Evolutionary conservation across 176 grass and related monocot genomes (phyloP).

Genomic region (Zea mays): DNA sequence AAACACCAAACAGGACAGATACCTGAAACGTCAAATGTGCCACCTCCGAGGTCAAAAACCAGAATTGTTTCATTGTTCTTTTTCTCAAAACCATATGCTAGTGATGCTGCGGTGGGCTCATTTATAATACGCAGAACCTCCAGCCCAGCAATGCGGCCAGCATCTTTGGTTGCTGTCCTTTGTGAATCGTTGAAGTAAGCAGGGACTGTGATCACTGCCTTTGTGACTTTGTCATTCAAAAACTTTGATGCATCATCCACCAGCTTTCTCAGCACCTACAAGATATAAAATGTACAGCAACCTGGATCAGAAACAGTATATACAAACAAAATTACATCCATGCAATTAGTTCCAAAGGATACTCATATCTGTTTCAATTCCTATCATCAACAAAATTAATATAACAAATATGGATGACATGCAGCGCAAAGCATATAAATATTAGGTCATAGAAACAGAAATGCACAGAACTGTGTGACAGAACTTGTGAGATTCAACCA

Average conservation of each 20-base stretch:
- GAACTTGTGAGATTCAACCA: neutral
- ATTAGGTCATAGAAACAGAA: neutral
- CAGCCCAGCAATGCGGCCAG: conserved; percentile 71
- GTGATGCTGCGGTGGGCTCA: conserved; percentile 66
- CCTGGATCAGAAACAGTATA: neutral
- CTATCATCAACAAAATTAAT: too few species aligned
- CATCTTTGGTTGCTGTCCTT: conserved; percentile 82
- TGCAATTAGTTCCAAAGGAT: too few species aligned
- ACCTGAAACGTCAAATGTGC: conserved; percentile 86
- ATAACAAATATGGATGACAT: neutral
- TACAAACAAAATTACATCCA: neutral
- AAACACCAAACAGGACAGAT: conserved; percentile 17
- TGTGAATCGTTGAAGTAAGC: conserved; percentile 80
- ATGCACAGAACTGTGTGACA: neutral
- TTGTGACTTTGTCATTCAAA: conserved; percentile 74
- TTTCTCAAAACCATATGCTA: conserved; percentile 81
- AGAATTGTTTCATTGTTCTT: conserved; percentile 87
- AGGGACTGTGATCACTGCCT: conserved; percentile 76
- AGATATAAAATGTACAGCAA: neutral
- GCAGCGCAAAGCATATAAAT: neutral
- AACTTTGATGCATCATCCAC: conserved; percentile 84
- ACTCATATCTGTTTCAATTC: too few species aligned
- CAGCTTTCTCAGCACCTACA: conserved; percentile 63
- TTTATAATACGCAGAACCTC: conserved; percentile 88
- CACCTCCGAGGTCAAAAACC: conserved; percentile 77